Conservation (phyloP, 805 yeast species). For the Ogataea nitratoaversa region DNA sequence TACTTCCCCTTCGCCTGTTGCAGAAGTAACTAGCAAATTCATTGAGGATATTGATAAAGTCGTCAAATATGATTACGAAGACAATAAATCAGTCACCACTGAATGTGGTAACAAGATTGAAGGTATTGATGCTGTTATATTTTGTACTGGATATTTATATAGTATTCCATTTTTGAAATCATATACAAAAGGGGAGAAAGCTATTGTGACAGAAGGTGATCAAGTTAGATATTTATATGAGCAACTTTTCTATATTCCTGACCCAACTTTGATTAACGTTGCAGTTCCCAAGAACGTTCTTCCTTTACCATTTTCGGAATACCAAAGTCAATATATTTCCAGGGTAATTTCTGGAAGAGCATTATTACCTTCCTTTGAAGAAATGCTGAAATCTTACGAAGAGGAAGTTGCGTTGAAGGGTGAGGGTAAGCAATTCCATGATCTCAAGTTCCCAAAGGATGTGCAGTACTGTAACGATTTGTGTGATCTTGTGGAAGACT, state of each 20-base stretch:
- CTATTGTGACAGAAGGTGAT: slow-evolving; percentile 31
- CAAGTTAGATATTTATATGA: slow-evolving; percentile 38
- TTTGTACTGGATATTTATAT: slow-evolving; percentile 73
- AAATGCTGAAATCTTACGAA: slow-evolving; percentile 32
- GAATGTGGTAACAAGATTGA: slow-evolving; percentile 43
- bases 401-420: slow-evolving; percentile 40
- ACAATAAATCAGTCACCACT: slow-evolving; percentile 37
- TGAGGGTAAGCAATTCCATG: slow-evolving; percentile 46
- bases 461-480: slow-evolving; percentile 51
- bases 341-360: slow-evolving; percentile 40
- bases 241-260: slow-evolving; percentile 42
- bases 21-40: slow-evolving; percentile 23
- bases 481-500: slow-evolving; percentile 32
- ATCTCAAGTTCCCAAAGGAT: slow-evolving; percentile 52
- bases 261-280: slow-evolving; percentile 40
- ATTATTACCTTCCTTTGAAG: slow-evolving; percentile 34
- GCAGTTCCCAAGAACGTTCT: slow-evolving; percentile 43
- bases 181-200: slow-evolving; percentile 26
- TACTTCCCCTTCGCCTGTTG: slow-evolving; percentile 26
- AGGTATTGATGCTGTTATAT: slow-evolving; percentile 54
- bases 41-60: slow-evolving; percentile 26
- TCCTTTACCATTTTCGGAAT: slow-evolving; percentile 48
- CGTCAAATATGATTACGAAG: slow-evolving; percentile 22
- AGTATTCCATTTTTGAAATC: slow-evolving; percentile 56
- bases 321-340: slow-evolving; percentile 42